Conservation (phyloP, 176 grass and related monocot genomes). For the Calamus simplicifolius region DNA sequence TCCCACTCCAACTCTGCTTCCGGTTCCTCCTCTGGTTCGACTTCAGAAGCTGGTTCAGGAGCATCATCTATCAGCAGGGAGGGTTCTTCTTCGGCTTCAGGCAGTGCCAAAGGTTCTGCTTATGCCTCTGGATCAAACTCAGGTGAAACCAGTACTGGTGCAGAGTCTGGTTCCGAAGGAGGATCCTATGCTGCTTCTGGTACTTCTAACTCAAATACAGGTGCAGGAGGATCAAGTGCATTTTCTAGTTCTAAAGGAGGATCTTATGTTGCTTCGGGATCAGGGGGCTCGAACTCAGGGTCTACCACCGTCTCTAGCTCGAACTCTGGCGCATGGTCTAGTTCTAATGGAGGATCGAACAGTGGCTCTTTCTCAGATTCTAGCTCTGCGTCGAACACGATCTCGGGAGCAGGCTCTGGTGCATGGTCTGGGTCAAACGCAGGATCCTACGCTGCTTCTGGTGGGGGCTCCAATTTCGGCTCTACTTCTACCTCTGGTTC, state of each 20-base stretch:
- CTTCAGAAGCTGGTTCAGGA: too few species aligned
- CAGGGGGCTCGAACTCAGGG: not conserved
- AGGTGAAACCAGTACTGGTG: slow-evolving; percentile 1
- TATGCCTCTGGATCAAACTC: not conserved
- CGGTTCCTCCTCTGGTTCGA: too few species aligned
- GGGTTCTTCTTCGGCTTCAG: too few species aligned
- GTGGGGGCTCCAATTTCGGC: not conserved
- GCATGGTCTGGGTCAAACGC: slow-evolving; percentile 11
- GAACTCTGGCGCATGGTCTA: slow-evolving; percentile 8
- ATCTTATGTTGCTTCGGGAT: slow-evolving; percentile 35
- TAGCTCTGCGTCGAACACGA: not conserved
- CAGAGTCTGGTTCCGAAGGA: slow-evolving; percentile 8
- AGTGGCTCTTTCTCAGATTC: not conserved
- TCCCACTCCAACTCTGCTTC: too few species aligned
- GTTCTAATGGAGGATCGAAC: slow-evolving; percentile 12
- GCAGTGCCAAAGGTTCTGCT: not conserved
- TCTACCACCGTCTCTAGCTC: not conserved
- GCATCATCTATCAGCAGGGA: too few species aligned
- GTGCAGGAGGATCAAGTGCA: slow-evolving; percentile 18
- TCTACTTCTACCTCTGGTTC: not conserved
- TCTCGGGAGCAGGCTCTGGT: slow-evolving; percentile 7
- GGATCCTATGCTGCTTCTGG: not conserved
- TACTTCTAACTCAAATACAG: not conserved
- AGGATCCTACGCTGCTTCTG: not conserved
- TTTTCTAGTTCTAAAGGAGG: slow-evolving; percentile 2